phyloP scores from a whole-genome alignment of 176 grass and related monocot genomes.

The Areca catechu region DNA sequence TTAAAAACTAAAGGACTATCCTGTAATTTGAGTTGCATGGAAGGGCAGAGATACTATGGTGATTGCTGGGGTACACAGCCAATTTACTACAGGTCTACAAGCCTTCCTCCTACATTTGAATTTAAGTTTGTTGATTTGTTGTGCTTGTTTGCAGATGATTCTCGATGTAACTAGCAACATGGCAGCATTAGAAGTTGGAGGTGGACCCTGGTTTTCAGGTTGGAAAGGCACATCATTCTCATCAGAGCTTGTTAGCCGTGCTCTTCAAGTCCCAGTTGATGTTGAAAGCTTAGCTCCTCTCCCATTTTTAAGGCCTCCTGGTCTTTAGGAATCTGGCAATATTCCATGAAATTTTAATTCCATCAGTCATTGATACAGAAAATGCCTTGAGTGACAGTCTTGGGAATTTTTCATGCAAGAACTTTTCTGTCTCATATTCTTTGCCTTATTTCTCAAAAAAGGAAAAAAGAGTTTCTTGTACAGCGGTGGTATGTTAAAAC shows the following conservation, averaged over 20 bases:
- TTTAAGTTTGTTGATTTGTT: not conserved
- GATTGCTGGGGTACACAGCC: too few relatives aligned
- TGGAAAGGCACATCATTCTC: constrained; percentile 59
- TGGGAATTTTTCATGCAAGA: too few relatives aligned
- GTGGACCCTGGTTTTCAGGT: constrained; percentile 77
- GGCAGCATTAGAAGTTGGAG: constrained; percentile 79
- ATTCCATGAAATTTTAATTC: too few relatives aligned
- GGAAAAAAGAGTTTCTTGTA: too few relatives aligned
- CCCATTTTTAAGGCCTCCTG: constrained; percentile 65
- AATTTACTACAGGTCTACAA: too few relatives aligned
- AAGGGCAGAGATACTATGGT: not conserved
- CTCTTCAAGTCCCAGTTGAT: constrained; percentile 43
- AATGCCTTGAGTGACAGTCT: too few relatives aligned
- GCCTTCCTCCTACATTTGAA: not conserved
- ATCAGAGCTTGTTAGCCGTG: constrained; percentile 35
- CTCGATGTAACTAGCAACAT: constrained; percentile 75
- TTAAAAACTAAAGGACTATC: not conserved
- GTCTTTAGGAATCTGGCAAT: constrained; percentile 28
- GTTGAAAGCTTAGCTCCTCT: constrained; percentile 57
- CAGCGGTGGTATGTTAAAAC: too few relatives aligned
- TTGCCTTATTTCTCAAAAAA: too few relatives aligned
- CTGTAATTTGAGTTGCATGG: not conserved
- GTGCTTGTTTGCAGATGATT: constrained; percentile 40
- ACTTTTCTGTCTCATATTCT: too few relatives aligned
- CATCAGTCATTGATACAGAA: too few relatives aligned